These are phyloP conservation scores for Brassica rapa DNA, from an alignment of 345 rosid species.

Conservation along the genomic window DNA sequence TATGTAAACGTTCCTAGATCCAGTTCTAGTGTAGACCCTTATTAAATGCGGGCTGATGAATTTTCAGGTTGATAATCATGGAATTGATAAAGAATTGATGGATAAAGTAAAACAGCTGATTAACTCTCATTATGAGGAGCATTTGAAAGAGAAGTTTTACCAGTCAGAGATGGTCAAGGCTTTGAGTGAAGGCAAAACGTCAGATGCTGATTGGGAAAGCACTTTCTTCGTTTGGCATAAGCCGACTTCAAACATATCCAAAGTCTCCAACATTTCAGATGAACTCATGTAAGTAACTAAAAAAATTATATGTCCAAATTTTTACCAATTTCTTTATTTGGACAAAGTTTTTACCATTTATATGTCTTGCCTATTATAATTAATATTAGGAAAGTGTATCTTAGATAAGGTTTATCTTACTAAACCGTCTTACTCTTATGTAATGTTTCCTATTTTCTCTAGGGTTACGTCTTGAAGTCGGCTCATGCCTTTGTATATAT, in stretches of 20 bases:
- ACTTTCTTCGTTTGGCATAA: conserved; percentile 73
- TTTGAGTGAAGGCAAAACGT: conserved; percentile 44
- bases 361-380: background rate
- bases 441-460: no score
- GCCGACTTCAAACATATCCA: conserved; percentile 61
- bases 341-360: background rate
- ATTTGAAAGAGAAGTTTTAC: conserved; percentile 63
- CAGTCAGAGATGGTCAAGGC: conserved; percentile 64
- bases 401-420: no score
- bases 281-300: conserved; percentile 54
- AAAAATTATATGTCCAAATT: no score
- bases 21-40: background rate
- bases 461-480: no score
- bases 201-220: conserved; percentile 88
- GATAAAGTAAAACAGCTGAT: conserved; percentile 74
- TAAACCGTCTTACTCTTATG: no score
- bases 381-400: no score
- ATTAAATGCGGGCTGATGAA: background rate
- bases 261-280: conserved; percentile 58
- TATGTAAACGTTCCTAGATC: background rate
- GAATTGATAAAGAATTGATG: conserved; percentile 63
- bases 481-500: no score
- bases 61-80: conserved; percentile 83
- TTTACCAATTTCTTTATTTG: no score
- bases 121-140: conserved; percentile 65